These are phyloP conservation scores for Fusarium gaditjirri DNA, from an alignment of 2,329 filamentous ascomycete genomes.

Conservation along the genomic window DNA sequence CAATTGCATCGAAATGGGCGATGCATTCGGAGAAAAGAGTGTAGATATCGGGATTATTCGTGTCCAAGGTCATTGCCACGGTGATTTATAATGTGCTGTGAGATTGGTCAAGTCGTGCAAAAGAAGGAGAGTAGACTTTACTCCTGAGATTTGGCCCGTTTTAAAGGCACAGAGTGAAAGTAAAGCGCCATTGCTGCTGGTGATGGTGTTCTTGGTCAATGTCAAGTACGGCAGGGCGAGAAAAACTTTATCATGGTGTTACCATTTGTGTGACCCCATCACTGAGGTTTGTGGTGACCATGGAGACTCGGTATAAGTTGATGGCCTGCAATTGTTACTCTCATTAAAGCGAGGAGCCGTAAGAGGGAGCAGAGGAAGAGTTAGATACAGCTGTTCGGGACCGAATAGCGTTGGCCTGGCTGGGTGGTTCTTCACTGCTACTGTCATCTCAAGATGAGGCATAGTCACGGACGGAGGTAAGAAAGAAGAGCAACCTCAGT, in stretches of 20 bases:
- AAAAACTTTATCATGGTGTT: conserved; percentile 21
- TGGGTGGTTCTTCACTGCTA: background rate
- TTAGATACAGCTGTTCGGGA: background rate
- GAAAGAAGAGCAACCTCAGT: background rate
- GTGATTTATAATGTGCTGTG: background rate
- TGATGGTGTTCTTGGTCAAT: background rate
- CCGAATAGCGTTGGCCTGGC: background rate
- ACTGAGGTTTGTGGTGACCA: background rate
- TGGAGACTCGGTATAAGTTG: background rate
- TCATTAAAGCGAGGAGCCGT: background rate
- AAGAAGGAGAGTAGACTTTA: background rate
- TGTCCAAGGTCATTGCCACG: background rate
- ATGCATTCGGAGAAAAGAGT: conserved; percentile 14
- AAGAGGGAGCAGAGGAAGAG: background rate
- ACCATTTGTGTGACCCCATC: conserved; percentile 22
- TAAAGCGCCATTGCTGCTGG: background rate
- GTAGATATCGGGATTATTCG: background rate
- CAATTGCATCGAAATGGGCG: conserved; percentile 4
- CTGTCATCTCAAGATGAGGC: background rate
- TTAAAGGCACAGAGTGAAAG: background rate
- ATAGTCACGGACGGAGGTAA: background rate
- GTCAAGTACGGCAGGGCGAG: background rate
- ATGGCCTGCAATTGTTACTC: background rate
- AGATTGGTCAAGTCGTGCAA: background rate
- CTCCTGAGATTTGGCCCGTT: background rate